Evolutionary conservation across 2,329 filamentous ascomycete genomes (phyloP).

Genomic region (Penicillium sp.): DNA sequence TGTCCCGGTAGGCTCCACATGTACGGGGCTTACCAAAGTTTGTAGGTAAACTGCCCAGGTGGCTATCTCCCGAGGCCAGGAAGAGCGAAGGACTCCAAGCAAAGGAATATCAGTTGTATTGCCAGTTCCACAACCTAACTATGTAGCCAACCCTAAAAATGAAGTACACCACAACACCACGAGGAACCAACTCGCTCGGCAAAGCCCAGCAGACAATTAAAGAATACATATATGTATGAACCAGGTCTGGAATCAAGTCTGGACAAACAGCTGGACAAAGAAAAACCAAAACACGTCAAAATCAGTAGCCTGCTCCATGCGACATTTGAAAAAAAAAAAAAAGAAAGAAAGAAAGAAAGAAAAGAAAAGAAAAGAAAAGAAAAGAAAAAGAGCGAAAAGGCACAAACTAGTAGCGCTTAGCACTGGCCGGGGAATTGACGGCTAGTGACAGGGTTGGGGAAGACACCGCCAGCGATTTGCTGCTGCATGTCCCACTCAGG

Average conservation of each 20-base stretch:
- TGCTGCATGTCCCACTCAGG: conserved; percentile 50
- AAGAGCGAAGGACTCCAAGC: neutral
- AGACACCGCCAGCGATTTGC: conserved; percentile 45
- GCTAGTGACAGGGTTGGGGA: conserved; percentile 44
- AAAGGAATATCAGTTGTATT: neutral
- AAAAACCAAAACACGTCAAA: neutral
- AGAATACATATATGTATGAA: neutral
- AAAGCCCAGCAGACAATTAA: conserved; percentile 1
- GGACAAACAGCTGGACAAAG: neutral
- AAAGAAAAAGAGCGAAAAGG: neutral
- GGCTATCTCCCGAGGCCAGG: neutral
- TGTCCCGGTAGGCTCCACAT: neutral
- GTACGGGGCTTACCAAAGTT: neutral
- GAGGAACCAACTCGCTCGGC: neutral
- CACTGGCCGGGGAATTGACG: conserved; percentile 37
- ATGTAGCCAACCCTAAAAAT: neutral
- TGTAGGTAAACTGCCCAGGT: neutral
- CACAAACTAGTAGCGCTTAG: conserved; percentile 1
- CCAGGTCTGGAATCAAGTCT: neutral
- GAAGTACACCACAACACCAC: neutral
- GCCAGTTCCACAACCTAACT: neutral
- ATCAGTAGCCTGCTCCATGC: neutral
- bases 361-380: neutral
- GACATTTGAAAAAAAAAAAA: neutral
- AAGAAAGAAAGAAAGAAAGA: no score